Evolutionary conservation across 495 filamentous ascomycete genomes (phyloP), one percentile per base, ranked within the genome.

Genomic region (Hapsidospora chrysogenum): DNA sequence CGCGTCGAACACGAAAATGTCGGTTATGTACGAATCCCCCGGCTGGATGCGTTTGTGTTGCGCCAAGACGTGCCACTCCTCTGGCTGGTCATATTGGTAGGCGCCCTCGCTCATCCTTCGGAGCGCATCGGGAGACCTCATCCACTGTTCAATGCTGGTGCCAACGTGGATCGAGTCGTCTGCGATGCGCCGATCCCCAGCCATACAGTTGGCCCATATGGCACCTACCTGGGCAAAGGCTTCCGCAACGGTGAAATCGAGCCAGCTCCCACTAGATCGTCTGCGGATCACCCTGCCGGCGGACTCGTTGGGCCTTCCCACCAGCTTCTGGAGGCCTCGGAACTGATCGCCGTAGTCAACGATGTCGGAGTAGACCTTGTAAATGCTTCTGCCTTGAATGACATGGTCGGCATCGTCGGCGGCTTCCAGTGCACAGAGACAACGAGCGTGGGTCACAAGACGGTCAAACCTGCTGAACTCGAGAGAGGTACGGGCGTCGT

Each of bases 1-100:
- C 0, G 58, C 18, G 38, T 68, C 53, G 38, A 66, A 72, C 0
- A 63, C 46, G 36, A 69, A 72, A 0, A 68, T 45, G 36, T 72
- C 67, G 1, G 45, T 64, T 2, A 52, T 37, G 38, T 41, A 64
- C 5, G 33, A 28, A 7, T 50, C 45, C 0, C 54, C 52, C n/a
- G n/a, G n/a, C n/a, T n/a, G n/a, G n/a, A n/a, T n/a, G n/a, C n/a
- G n/a, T n/a, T n/a, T n/a, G n/a, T n/a, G n/a, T n/a, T n/a, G n/a
- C 13, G 31, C 58, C 59, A 27, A 56, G 21, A 68, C 58, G 9
- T 65, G 51, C 15, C 15, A 33, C 9, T n/a, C 15, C 9, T 33
- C 19, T 17, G 31, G 31, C 23, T 26, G 23, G 23, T 26, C 23
- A n/a, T n/a, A n/a, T n/a, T n/a, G n/a, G n/a, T n/a, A n/a, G n/a